These are phyloP conservation scores for Takakia lepidozioides DNA, from an alignment of 225 moss, liverwort and hornwort species.

Conservation along the genomic window DNA sequence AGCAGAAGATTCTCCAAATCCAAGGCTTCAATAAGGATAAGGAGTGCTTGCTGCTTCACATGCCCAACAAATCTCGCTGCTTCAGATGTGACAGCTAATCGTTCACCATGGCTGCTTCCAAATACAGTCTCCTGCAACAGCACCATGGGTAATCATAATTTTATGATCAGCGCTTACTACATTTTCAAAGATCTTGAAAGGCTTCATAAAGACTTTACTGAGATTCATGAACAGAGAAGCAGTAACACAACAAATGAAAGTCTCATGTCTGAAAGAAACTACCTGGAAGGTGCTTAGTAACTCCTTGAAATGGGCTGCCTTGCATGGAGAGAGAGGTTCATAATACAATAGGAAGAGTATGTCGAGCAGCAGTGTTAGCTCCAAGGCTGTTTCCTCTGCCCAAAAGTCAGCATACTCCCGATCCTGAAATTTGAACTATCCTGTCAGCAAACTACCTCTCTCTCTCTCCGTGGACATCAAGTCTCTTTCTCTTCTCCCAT, in stretches of 20 bases:
- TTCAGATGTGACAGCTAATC: conserved; percentile 81
- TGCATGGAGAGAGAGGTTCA: conserved; percentile 82
- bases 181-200: too few relatives aligned
- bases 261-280: background rate
- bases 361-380: conserved; percentile 86
- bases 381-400: conserved; percentile 89
- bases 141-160: too few relatives aligned
- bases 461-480: too few relatives aligned
- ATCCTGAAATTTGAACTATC: conserved; percentile 36
- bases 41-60: conserved; percentile 73
- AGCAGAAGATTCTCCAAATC: conserved; percentile 83
- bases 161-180: too few relatives aligned
- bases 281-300: conserved; percentile 78
- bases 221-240: too few relatives aligned
- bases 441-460: conserved; percentile 10
- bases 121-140: conserved; percentile 53
- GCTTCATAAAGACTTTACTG: too few relatives aligned
- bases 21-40: conserved; percentile 83
- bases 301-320: conserved; percentile 54
- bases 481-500: too few relatives aligned
- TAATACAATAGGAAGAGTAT: conserved; percentile 90
- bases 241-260: too few relatives aligned
- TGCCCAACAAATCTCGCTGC: conserved; percentile 66
- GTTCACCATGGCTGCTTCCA: conserved; percentile 64
- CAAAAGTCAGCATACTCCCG: conserved; percentile 73